Base-by-base conservation (phyloP, 768 basidiomycete genomes). In the Serendipita sp. region DNA sequence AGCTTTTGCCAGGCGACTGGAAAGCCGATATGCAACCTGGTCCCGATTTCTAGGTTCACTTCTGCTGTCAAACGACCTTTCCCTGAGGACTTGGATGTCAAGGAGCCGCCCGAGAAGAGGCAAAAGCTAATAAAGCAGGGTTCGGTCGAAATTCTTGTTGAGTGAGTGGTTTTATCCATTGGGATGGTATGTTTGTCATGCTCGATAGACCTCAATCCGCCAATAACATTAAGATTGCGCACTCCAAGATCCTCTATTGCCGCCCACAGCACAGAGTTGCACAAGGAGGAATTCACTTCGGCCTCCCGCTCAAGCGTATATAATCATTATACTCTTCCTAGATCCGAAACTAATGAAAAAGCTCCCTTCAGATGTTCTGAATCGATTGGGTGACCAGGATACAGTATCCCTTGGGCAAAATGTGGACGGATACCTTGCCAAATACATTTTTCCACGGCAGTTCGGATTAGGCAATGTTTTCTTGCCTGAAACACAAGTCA, bases 1-100 rank as follows among this genome's bases (percentile, higher is more conserved):
- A 94, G 90, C 69, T 79, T 85, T 41, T 87, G 87, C 65, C 94
- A 98, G 71, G 70, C 96, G 63, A 81, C 85, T 0, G 94, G 94
- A 3, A 75, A 76, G 38, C 84, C 88, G 0, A 70, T 95, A 24
- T 74, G 82, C 26, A 76, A 78, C 41, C 66, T 74, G 0, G 73
- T 72, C 14, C 66, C 73, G 67, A 71, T 65, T 14, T 53, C 42
- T 11, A 56, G 33, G 44, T 53, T n/a, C n/a, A n/a, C n/a, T n/a
- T n/a, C n/a, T n/a, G n/a, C 64, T 14, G 60, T 56, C 33, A 64
- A 64, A 31, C 41, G 38, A 38, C 3, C 3, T n/a, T 48, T 16
- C 44, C 61, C 38, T 33, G 51, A 38, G 2, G 34, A 38, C 2
- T 14, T 38, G 11, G 13, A 48, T 24, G 17, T 22, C 42, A 33